Evolutionary conservation across 306 rosid genomes (phyloP).

Genomic region (Senna tora): DNA sequence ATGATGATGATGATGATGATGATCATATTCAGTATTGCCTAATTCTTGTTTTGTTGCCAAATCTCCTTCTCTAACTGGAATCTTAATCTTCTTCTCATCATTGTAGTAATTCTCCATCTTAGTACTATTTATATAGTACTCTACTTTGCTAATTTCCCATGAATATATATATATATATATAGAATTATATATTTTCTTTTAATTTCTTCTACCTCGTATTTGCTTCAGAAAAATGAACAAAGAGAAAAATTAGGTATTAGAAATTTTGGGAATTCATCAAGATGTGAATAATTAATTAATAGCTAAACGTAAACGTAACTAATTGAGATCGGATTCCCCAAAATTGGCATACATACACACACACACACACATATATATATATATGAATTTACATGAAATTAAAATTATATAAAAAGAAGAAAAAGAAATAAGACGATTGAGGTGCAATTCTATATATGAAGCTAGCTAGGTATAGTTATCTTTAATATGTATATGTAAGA

Average conservation of each 20-base stretch:
- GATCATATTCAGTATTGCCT: too few relatives aligned
- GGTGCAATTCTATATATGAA: too few relatives aligned
- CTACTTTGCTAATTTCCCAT: too few relatives aligned
- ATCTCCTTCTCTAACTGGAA: constrained; percentile 49
- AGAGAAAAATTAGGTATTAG: too few relatives aligned
- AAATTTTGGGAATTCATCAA: not conserved
- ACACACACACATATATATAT: not conserved
- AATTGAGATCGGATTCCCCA: not conserved
- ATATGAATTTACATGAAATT: not conserved
- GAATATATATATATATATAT: too few relatives aligned
- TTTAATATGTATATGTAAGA: too few relatives aligned
- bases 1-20: constrained; percentile 30
- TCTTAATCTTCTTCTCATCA: constrained; percentile 38
- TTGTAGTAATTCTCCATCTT: constrained; percentile 11
- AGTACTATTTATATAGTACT: too few relatives aligned
- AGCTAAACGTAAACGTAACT: not conserved
- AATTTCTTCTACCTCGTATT: too few relatives aligned
- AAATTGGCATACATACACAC: not conserved
- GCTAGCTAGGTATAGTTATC: too few relatives aligned
- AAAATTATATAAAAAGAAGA: not conserved
- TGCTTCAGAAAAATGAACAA: too few relatives aligned
- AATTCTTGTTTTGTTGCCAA: constrained; percentile 53
- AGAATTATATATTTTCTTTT: too few relatives aligned
- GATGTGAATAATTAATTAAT: too few relatives aligned
- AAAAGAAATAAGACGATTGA: constrained; percentile 24